Evolutionary conservation across 2,329 filamentous ascomycete genomes (phyloP), one percentile per base, ranked within the genome.

Genomic region (Botrytis squamosa): DNA sequence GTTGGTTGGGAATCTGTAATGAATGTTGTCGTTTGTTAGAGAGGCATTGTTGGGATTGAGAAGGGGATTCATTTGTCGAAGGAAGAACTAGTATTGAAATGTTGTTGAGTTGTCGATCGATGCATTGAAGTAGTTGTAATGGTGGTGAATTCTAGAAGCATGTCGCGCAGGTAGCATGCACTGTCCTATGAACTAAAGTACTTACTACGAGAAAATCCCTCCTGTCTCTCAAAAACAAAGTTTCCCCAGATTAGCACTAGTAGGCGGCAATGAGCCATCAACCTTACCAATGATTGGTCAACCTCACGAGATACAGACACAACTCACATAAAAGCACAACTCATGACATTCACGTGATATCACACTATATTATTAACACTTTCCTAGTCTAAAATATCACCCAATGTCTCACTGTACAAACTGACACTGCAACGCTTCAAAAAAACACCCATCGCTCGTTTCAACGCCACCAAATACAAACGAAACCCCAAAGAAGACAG

Each of bases 261-360:
- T 29, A 57, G 52, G n/a, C 52, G 52, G 52, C 52, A 29, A 55
- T 55, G 8, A 38, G 22, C 29, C 29, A 52, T 33, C 29, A 33
- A 29, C 0, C 14, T 22, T 14, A 22, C n/a, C 29, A 25, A 42
- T 16, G 55, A 69, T 69, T 69, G 36, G 49, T 59, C 16, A 6
- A 69, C 20, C 29, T 69, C 66, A 59, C 66, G 66, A 69, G 36
- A 36, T 69, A 49, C 66, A 69, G 49, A 69, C 55, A n/a, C 40
- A 46, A 16, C 49, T 14, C 8, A 18, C 29, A 52, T 42, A 25
- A 38, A n/a, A 9, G 12, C 14, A 33, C 10, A 71, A 18, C 44
- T 33, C 69, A 46, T 71, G 36, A 42, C n/a, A 7, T 55, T 64
- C 69, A 65, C 69, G 69, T 71, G 69, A 71, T 38, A n/a, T 29